Base-by-base conservation (phyloP, 2,329 filamentous ascomycete genomes). In the Fusarium heterosporum region DNA sequence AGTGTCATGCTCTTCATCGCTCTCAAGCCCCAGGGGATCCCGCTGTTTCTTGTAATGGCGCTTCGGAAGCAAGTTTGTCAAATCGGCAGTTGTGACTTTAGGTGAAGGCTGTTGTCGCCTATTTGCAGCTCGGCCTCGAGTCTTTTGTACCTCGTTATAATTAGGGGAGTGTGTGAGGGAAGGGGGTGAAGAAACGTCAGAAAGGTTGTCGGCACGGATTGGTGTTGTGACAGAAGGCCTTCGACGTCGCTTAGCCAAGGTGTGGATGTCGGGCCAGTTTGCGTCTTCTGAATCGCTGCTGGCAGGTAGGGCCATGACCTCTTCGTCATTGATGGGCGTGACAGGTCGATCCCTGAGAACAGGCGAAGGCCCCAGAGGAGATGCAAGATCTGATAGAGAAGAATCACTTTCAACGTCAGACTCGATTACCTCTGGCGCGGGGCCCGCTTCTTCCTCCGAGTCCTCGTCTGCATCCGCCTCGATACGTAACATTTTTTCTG, bases 131-230 rank as follows among this genome's bases (percentile, higher is more conserved):
- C 79, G 77, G 1, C 75, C 74, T 64, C 79, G 65, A 46, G 62
- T 50, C 36, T 73, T 77, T 6, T 73, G 66, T 19, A 69, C 56
- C 16, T 69, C 65, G 2, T 76, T 75, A 61, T 80, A 83, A 69
- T 90, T 89, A 30, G 88, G 88, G 1, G 88, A 90, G 71, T 90
- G 87, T 6, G 88, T 90, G 6, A 90, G 79, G 0, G 88, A 90
- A 1, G 88, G 88, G 0, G 87, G 88, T 4, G 87, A 90, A 3
- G 88, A 90, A 12, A 87, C 78, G 43, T 87, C 83, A 1, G 85
- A 87, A n/a, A 79, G 66, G 62, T 81, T 76, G 42, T 80, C 80
- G 25, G 79, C 74, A 9, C 74, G 74, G 17, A 76, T 59, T 8
- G 81, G 79, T 1, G 80, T 81, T 14, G 74, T 75, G 14, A 75